These are phyloP conservation scores for Cryphonectria radicalis DNA, from an alignment of 2,329 filamentous ascomycete genomes.

Conservation along the genomic window DNA sequence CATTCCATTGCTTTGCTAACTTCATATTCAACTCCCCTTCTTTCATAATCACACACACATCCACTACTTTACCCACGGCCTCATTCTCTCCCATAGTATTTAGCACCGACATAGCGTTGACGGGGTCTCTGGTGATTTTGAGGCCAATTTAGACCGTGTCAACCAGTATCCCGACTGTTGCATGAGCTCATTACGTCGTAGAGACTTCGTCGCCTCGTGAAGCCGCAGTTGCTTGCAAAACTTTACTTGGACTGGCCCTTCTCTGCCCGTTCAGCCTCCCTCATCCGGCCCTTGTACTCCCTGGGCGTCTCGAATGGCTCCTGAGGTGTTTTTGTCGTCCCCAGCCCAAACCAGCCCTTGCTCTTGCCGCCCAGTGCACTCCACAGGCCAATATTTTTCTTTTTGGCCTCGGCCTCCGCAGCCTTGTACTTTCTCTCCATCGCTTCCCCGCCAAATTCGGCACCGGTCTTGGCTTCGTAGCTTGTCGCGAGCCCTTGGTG, in stretches of 20 bases:
- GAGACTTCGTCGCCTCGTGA: background rate
- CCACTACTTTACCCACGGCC: background rate
- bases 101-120: background rate
- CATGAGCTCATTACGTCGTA: slow-evolving; percentile 3
- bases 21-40: background rate
- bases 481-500: slow-evolving; percentile 83
- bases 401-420: slow-evolving; percentile 70
- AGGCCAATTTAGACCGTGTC: background rate
- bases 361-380: slow-evolving; percentile 51
- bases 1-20: background rate
- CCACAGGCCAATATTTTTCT: slow-evolving; percentile 76
- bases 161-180: background rate
- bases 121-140: background rate
- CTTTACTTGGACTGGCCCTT: slow-evolving; percentile 35
- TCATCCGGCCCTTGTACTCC: slow-evolving; percentile 74
- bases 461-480: slow-evolving; percentile 90
- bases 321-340: slow-evolving; percentile 22
- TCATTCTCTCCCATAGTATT: background rate
- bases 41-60: background rate
- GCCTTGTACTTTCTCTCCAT: slow-evolving; percentile 66
- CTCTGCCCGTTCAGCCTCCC: slow-evolving; percentile 31
- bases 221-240: background rate
- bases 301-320: slow-evolving; percentile 75
- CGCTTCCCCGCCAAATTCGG: slow-evolving; percentile 78
- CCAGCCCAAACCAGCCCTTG: slow-evolving; percentile 42